Percentiles rank a stretch among this genome's conserved stretches.
phyloP scores from a whole-genome alignment of 805 yeast genomes.

The Sugiyamaella marilandica region DNA sequence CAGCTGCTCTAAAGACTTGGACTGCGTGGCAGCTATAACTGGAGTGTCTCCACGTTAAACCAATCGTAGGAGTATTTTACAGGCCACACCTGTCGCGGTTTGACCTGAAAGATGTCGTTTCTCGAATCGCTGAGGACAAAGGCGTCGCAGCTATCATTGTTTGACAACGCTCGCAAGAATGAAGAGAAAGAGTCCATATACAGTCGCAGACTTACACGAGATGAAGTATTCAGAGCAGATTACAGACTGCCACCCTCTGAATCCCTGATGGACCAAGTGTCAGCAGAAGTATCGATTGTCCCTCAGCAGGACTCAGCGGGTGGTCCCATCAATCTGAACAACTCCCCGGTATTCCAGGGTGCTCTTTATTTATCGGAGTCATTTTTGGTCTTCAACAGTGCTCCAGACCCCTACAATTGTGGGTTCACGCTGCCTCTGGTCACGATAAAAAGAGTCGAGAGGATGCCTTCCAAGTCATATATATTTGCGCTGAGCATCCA shows the following conservation, averaged over 20 bases:
- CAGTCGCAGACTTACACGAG: conserved; percentile 48
- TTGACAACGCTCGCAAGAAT: conserved; percentile 30
- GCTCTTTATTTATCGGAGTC: conserved; percentile 67
- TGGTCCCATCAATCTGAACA: conserved; percentile 5
- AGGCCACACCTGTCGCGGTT: too few species aligned
- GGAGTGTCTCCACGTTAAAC: too few species aligned
- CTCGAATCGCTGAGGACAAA: conserved; percentile 42
- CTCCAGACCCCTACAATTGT: conserved; percentile 63
- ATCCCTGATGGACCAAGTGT: conserved; percentile 55
- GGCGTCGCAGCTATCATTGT: conserved; percentile 41
- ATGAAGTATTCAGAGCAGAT: conserved; percentile 63
- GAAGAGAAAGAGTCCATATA: conserved; percentile 20
- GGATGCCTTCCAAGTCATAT: conserved; percentile 70
- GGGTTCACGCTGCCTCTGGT: conserved; percentile 68
- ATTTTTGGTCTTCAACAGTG: conserved; percentile 69
- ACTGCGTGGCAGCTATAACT: too few species aligned
- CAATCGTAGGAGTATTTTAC: too few species aligned
- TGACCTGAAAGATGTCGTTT: conserved; percentile 39
- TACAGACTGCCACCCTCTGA: conserved; percentile 72
- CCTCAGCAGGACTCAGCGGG: conserved; percentile 18
- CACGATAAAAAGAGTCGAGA: conserved; percentile 76
- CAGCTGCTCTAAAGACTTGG: too few species aligned
- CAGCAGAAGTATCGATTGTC: conserved; percentile 53
- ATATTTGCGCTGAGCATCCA: conserved; percentile 72
- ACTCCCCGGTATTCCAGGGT: conserved; percentile 34